Conservation (phyloP, 352 stramenopile species). For the Phytophthora citrophthora region DNA sequence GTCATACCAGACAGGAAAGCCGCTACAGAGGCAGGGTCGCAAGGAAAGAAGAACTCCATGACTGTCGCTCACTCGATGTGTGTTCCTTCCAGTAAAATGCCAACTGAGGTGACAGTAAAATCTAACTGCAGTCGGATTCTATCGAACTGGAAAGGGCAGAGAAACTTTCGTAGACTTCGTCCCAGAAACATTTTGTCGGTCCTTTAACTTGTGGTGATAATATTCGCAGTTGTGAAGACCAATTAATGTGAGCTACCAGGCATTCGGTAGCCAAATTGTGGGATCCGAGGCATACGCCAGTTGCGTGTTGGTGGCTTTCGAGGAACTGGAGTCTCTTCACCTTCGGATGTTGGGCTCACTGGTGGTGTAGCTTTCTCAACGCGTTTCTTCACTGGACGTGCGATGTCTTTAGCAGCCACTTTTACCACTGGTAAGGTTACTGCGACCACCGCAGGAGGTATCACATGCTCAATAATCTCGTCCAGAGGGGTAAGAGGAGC, state of each 20-base stretch:
- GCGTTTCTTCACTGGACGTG: slow-evolving; percentile 1
- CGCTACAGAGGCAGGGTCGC: slow-evolving; percentile 13
- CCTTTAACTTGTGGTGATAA: not conserved
- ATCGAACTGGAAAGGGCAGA: not conserved
- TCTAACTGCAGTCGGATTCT: too few species aligned
- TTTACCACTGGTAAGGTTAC: not conserved
- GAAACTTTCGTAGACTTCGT: not conserved
- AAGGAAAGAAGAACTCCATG: slow-evolving; percentile 16
- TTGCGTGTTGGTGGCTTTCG: not conserved
- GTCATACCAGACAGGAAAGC: slow-evolving; percentile 10
- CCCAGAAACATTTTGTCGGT: not conserved
- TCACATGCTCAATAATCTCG: slow-evolving; percentile 10
- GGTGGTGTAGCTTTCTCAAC: slow-evolving; percentile 3
- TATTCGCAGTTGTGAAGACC: not conserved
- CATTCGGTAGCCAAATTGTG: slow-evolving; percentile 7
- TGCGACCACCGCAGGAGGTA: not conserved
- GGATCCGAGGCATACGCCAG: slow-evolving; percentile 1
- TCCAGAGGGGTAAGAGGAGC: slow-evolving; percentile 7
- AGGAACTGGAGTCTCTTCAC: slow-evolving; percentile 2
- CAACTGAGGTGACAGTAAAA: not conserved
- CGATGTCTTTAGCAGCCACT: not conserved
- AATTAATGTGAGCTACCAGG: slow-evolving; percentile 2
- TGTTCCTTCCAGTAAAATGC: not conserved
- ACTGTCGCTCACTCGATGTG: not conserved
- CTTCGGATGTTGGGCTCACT: slow-evolving; percentile 1